A percentile compares a stretch with the other conserved stretches of the same genome.
These are phyloP conservation scores for Pseudozyma sp. DNA, from an alignment of 1,284 basidiomycete genomes.

Conservation along the genomic window DNA sequence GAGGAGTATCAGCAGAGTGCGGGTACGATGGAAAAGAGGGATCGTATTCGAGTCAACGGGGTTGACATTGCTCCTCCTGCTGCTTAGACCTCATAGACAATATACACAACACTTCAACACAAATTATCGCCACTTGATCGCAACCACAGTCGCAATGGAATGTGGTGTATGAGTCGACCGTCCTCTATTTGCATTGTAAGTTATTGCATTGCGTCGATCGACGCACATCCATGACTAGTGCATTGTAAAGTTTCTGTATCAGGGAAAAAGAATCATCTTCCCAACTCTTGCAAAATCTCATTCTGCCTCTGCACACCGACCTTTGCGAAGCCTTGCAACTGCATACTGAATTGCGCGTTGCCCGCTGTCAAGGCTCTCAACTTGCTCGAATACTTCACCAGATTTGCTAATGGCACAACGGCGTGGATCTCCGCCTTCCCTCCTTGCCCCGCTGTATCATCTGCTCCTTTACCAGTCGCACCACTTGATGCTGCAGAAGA, in stretches of 20 bases:
- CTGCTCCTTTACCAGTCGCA: constrained; percentile 24
- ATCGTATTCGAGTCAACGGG: constrained; percentile 25
- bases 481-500: constrained; percentile 70
- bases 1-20: constrained; percentile 7
- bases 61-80: constrained; percentile 8
- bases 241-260: too few species aligned
- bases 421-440: constrained; percentile 67
- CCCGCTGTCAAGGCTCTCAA: constrained; percentile 84
- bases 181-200: too few species aligned
- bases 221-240: too few species aligned
- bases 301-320: constrained; percentile 50
- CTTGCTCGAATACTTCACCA: constrained; percentile 83
- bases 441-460: constrained; percentile 56
- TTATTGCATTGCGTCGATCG: too few species aligned
- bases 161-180: too few species aligned
- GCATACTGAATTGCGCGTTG: constrained; percentile 83
- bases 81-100: background rate
- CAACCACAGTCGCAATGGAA: too few species aligned
- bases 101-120: background rate
- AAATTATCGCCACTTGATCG: too few species aligned
- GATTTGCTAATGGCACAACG: constrained; percentile 79
- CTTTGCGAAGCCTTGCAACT: constrained; percentile 78
- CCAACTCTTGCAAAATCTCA: constrained; percentile 58
- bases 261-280: too few species aligned
- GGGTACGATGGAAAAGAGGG: constrained; percentile 12